Evolutionary conservation across 2,329 filamentous ascomycete species (phyloP).

Genomic region (Clarireedia paspali): DNA sequence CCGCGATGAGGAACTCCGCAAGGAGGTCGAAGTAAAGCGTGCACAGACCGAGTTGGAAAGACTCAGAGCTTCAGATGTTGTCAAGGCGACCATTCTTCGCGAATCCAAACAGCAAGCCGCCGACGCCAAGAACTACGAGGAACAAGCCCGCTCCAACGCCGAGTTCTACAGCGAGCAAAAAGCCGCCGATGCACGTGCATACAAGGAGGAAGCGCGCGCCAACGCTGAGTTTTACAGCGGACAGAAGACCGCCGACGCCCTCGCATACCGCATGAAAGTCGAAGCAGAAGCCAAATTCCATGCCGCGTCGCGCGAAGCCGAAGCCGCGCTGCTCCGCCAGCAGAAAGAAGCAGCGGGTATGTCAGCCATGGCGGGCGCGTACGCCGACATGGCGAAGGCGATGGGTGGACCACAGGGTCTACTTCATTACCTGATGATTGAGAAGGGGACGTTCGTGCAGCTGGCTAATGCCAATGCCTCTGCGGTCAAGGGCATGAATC

Average conservation of each 20-base stretch:
- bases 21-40: slow-evolving; percentile 67
- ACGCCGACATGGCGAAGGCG: slow-evolving; percentile 60
- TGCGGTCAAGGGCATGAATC: slow-evolving; percentile 69
- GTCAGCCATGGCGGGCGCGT: slow-evolving; percentile 71
- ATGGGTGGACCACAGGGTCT: slow-evolving; percentile 73
- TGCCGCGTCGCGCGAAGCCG: slow-evolving; percentile 40
- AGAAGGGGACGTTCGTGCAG: slow-evolving; percentile 69
- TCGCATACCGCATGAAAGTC: slow-evolving; percentile 38
- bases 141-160: slow-evolving; percentile 52
- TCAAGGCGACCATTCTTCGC: slow-evolving; percentile 63
- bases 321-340: slow-evolving; percentile 51
- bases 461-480: slow-evolving; percentile 71
- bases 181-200: slow-evolving; percentile 44
- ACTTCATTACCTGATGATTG: slow-evolving; percentile 81
- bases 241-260: slow-evolving; percentile 46
- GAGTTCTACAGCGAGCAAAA: slow-evolving; percentile 34
- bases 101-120: slow-evolving; percentile 63
- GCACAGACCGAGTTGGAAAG: slow-evolving; percentile 75
- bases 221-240: slow-evolving; percentile 33
- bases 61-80: slow-evolving; percentile 68
- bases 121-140: slow-evolving; percentile 57
- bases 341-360: slow-evolving; percentile 73
- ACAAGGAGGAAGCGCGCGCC: slow-evolving; percentile 25
- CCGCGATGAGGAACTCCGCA: slow-evolving; percentile 73
- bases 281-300: slow-evolving; percentile 33